Evolutionary conservation across 2,329 filamentous ascomycete species (phyloP), one percentile per base, ranked within the genome.

Genomic region (Corinectria fuckeliana): DNA sequence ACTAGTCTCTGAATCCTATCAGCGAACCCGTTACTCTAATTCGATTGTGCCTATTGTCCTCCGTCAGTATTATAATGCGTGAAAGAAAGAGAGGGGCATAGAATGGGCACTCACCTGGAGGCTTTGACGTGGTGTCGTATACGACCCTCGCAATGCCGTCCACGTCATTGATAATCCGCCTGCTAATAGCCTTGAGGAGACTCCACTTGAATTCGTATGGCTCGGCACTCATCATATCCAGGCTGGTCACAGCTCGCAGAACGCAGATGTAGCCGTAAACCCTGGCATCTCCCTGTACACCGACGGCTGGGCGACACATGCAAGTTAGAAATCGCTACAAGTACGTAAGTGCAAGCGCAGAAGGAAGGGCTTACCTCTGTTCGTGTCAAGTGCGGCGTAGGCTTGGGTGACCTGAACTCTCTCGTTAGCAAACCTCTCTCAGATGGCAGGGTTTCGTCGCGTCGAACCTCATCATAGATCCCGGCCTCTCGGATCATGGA

Each of bases 401-500:
- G 81, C 81, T 71, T 83, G 81, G n/a, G 75, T 72, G 39, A 82
- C 78, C 72, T 78, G 34, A 2, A 50, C 18, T 18, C 16, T 16
- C 21, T 25, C 8, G 3, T 56, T 14, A 44, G 36, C 14, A n/a
- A n/a, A n/a, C n/a, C 44, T 55, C 53, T 30, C 18, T 32, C 23
- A 32, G 28, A 36, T 25, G 30, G 47, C 1, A 42, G n/a, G 49
- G n/a, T n/a, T n/a, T 65, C 56, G 58, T 58, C n/a, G 58, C 26
- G 50, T 58, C 63, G 32, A 65, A 75, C 74, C 68, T 93, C 75
- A 58, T 90, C 76, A 74, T 94, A 94, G 20, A 93, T 75, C 8
- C 90, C 91, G 0, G 89, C 89, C 56, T 85, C 84, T 69, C 80
- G 82, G 77, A 94, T 93, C 82, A 89, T 88, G 62, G 83, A 82